Evolutionary conservation across 2,329 filamentous ascomycete species (phyloP).

Genomic region (Colletotrichum liriopes): DNA sequence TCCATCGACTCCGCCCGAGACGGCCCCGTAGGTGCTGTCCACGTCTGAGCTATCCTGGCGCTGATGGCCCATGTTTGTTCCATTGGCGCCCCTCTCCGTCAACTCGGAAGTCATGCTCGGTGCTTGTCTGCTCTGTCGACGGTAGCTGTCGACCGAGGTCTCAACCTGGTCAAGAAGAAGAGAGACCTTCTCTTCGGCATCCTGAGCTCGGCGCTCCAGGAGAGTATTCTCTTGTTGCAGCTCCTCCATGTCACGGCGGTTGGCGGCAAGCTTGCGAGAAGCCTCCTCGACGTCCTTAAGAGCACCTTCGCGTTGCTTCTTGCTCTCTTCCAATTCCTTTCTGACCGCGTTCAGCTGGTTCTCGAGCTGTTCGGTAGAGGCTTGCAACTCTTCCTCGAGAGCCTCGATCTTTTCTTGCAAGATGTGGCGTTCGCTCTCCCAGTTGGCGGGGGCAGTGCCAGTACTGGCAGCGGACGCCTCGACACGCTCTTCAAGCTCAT

Average conservation of each 20-base stretch:
- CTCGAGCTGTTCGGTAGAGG: constrained; percentile 79
- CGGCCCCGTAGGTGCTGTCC: constrained; percentile 75
- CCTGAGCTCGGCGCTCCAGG: constrained; percentile 86
- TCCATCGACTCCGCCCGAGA: constrained; percentile 59
- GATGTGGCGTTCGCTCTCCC: constrained; percentile 80
- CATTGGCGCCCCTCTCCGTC: constrained; percentile 52
- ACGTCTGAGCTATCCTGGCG: constrained; percentile 72
- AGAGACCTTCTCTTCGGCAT: constrained; percentile 94
- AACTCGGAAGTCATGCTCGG: constrained; percentile 68
- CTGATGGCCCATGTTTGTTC: constrained; percentile 57
- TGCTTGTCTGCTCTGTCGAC: constrained; percentile 78
- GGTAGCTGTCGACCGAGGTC: constrained; percentile 93
- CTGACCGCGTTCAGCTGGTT: constrained; percentile 78
- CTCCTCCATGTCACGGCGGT: constrained; percentile 81
- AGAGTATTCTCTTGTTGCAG: constrained; percentile 86
- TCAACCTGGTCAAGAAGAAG: constrained; percentile 96
- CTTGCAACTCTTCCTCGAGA: constrained; percentile 78
- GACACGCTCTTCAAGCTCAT: constrained; percentile 72
- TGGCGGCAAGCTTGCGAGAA: constrained; percentile 70
- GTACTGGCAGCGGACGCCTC: constrained; percentile 53
- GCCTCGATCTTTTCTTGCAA: constrained; percentile 79
- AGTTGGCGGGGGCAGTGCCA: constrained; percentile 68
- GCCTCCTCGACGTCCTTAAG: constrained; percentile 68
- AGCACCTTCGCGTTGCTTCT: constrained; percentile 79
- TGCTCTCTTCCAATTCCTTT: constrained; percentile 76